Base-by-base conservation (phyloP, 352 stramenopile species). In the Phytopythium mirpurense region DNA sequence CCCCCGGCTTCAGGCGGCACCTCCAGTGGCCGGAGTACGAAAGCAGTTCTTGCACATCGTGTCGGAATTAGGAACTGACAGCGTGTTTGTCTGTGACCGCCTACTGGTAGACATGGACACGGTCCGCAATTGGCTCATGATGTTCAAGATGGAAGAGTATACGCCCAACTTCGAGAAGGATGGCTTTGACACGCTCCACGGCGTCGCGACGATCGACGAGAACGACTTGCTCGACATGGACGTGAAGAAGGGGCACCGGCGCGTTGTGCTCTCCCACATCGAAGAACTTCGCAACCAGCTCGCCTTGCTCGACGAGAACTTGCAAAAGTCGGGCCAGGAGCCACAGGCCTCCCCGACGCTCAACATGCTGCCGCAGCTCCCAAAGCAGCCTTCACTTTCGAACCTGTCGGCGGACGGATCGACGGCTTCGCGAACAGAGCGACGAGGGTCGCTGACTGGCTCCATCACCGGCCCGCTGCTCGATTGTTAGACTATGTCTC, bases 121-220 rank as follows among this genome's bases (percentile, higher is more conserved):
- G 15, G 79, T 94, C 40, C 67, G 78, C 53, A 86, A 87, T 56
- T 95, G 84, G 84, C 74, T 94, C 41, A 92, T 88, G 68, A 76
- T 73, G 31, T 72, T 94, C 54, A 88, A 94, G 56, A 90, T 94
- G 78, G 84, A 91, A 55, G 80, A 92, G 65, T 93, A 95, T 63
- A 86, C 79, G 29, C 70, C 86, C 51, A 88, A 86, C 67, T 95
- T 95, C 61, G 83, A 95, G 54, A 86, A 88, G 50, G 84, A 95
- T 62, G 84, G 84, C 18, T 95, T 95, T 56, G 84, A 95, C 64
- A 93, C 82, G 40, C 60, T 95, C 12, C 79, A 83, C 44, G 83
- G 82, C 36, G 82, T 95, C 29, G 82, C 83, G 35, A 95, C 82
- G 15, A 93, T 95, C 36, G 77, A 95, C 45, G 84, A 95, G 74